These are phyloP conservation scores for Penstemon eatonii DNA, from an alignment of 257 asterid genomes.

Conservation along the genomic window DNA sequence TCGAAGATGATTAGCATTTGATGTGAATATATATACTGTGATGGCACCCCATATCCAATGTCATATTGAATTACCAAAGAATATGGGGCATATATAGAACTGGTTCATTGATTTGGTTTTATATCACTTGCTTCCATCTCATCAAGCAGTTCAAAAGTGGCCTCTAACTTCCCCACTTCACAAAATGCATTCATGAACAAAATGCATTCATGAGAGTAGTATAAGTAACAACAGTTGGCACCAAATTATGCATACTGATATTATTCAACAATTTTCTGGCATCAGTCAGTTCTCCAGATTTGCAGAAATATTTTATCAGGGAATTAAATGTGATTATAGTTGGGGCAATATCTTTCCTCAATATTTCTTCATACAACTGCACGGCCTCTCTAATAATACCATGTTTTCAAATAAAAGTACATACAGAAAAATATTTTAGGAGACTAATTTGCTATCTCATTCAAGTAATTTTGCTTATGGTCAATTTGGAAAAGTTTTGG, in stretches of 20 bases:
- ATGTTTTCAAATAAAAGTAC: constrained; percentile 27
- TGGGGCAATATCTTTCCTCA: constrained; percentile 64
- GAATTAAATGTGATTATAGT: constrained; percentile 67
- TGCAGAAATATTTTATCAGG: constrained; percentile 64
- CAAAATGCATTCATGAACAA: constrained; percentile 33
- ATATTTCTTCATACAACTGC: constrained; percentile 40
- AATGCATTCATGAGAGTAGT: constrained; percentile 59
- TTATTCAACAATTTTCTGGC: constrained; percentile 44
- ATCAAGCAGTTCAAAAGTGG: constrained; percentile 37
- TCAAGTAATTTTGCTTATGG: no score
- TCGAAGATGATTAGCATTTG: constrained; percentile 35
- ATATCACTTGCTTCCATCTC: constrained; percentile 60
- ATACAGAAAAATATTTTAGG: no score
- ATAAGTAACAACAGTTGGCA: constrained; percentile 60
- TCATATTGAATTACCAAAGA: background rate
- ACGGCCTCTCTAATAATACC: constrained; percentile 62
- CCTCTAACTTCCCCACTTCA: constrained; percentile 47
- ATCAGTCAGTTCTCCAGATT: constrained; percentile 41
- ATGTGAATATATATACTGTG: background rate
- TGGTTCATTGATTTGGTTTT: constrained; percentile 45
- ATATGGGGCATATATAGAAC: constrained; percentile 1
- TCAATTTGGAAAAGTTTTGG: no score
- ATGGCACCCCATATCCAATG: background rate
- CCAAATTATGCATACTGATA: constrained; percentile 45
- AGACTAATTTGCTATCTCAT: no score